phyloP scores from a whole-genome alignment of 2,329 filamentous ascomycete genomes.

The Aspergillus piperis region DNA sequence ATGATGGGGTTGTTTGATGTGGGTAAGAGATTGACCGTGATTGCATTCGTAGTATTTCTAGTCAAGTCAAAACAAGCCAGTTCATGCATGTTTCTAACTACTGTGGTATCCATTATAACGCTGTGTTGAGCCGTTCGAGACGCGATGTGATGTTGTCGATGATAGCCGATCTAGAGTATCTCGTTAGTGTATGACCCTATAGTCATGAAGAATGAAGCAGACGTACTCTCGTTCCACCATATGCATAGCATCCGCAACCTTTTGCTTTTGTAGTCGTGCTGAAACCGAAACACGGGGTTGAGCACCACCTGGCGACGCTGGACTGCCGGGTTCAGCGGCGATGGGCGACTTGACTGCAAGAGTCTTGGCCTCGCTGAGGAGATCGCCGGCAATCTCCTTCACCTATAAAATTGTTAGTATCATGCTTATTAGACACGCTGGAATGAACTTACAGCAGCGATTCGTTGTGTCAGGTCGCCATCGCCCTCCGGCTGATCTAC shows the following conservation, averaged over 20 bases:
- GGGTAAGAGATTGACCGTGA: too few relatives aligned
- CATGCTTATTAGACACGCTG: background rate
- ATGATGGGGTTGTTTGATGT: too few relatives aligned
- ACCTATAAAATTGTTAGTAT: constrained; percentile 35
- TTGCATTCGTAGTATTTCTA: too few relatives aligned
- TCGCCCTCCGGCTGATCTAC: constrained; percentile 30
- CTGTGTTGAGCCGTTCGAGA: constrained; percentile 42
- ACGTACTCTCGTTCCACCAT: constrained; percentile 54
- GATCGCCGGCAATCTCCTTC: constrained; percentile 40
- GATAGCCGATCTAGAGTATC: constrained; percentile 39
- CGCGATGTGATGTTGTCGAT: constrained; percentile 47
- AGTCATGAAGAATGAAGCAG: too few relatives aligned
- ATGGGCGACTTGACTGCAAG: constrained; percentile 31
- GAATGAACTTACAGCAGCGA: constrained; percentile 42
- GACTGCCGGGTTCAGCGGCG: constrained; percentile 30
- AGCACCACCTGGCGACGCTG: constrained; percentile 30
- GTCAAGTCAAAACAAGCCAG: background rate
- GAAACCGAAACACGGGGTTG: constrained; percentile 45
- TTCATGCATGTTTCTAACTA: background rate
- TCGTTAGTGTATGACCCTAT: background rate
- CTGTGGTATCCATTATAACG: constrained; percentile 23
- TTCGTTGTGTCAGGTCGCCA: constrained; percentile 35
- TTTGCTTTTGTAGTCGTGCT: constrained; percentile 47
- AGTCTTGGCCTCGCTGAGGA: constrained; percentile 41
- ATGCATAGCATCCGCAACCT: constrained; percentile 50